Evolutionary conservation across 352 stramenopile genomes (phyloP), one percentile per base, ranked within the genome.

Genomic region (Pythium grandisporangium): DNA sequence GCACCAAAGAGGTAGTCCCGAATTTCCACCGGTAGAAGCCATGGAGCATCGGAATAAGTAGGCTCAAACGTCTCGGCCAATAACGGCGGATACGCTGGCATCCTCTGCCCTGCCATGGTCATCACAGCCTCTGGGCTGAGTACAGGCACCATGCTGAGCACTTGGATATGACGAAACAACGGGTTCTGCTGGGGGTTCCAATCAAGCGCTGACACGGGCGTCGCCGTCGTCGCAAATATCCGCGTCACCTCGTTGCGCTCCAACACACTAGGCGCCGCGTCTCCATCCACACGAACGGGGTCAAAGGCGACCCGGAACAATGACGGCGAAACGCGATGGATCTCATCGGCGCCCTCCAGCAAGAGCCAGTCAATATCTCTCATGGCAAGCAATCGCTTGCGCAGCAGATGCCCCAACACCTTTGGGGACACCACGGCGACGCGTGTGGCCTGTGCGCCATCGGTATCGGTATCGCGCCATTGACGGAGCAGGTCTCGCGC

Each of bases 1-100:
- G 48, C 53, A n/a, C 80, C 80, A 19, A 70, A 36, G 0, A 93
- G 34, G 49, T 85, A 91, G 30, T 79, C 58, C 4, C 74, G 69
- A 22, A 89, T 63, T 27, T 41, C 14, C 11, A 37, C 45, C n/a
- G 45, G 13, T 8, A 54, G 25, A 8, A 16, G 39, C 33, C 58
- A 20, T 1, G 24, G 1, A 21, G 19, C 42, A 17, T 13, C 30
- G 12, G 36, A 6, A 23, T 34, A 11, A 17, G 20, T 34, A 5
- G 41, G 10, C 8, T 61, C 34, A 39, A 86, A 84, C 4, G 65
- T 38, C 13, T 89, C 76, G 21, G 61, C 74, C 16, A 84, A 42
- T 12, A 87, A 37, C 2, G 69, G 70, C 2, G 70, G 53, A 33
- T 62, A 62, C 25, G 1, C 27, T 30, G 57, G 55, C 5, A 26